phyloP scores from a whole-genome alignment of 2,329 filamentous ascomycete species.

The Aureobasidium pullulans region DNA sequence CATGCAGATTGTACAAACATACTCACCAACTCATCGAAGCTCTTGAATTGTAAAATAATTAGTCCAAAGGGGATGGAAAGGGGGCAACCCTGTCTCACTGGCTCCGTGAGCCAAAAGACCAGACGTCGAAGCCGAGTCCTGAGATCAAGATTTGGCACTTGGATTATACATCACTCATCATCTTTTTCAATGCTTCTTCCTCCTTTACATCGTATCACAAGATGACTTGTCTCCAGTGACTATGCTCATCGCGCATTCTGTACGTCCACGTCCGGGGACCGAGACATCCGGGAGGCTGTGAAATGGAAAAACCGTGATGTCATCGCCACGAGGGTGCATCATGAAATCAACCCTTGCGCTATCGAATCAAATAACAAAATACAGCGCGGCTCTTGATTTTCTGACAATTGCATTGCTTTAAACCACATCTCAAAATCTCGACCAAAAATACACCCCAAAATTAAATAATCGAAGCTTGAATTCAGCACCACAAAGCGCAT shows the following conservation, averaged over 20 bases:
- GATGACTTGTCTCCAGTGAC: too few relatives aligned
- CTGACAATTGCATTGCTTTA: neutral
- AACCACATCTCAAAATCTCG: too few relatives aligned
- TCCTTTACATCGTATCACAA: neutral
- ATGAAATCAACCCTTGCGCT: neutral
- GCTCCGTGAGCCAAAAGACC: neutral
- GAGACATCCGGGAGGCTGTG: slow-evolving; percentile 6
- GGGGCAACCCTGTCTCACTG: neutral
- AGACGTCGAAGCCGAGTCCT: neutral
- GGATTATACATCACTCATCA: neutral
- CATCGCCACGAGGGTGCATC: slow-evolving; percentile 9
- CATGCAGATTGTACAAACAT: too few relatives aligned
- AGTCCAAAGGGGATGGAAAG: neutral
- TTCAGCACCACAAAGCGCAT: neutral
- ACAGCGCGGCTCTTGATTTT: neutral
- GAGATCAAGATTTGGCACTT: too few relatives aligned
- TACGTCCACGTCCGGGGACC: neutral
- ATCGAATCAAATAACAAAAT: neutral
- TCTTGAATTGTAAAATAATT: neutral
- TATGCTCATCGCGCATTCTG: neutral
- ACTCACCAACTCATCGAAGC: too few relatives aligned
- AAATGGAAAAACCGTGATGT: slow-evolving; percentile 1
- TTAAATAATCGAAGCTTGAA: neutral
- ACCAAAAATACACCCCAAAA: neutral
- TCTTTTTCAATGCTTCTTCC: neutral